phyloP scores from a whole-genome alignment of 108 stramenopile species.

The Heterococcus sp. region DNA sequence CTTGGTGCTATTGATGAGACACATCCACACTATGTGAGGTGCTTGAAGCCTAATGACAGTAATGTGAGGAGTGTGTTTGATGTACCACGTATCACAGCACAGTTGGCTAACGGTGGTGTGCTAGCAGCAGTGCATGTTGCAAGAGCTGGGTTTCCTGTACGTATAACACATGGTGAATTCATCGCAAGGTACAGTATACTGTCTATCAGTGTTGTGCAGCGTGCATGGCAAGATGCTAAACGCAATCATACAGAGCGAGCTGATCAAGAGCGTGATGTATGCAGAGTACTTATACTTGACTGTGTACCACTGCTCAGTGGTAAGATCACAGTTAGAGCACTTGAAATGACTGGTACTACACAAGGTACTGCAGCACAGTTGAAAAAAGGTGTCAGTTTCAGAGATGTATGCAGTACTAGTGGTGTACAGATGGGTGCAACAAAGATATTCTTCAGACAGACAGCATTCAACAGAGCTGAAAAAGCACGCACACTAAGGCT shows the following conservation, averaged over 20 bases:
- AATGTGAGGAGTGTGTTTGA: constrained; percentile 57
- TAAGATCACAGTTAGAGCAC: background rate
- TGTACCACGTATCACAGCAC: constrained; percentile 44
- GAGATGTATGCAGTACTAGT: constrained; percentile 21
- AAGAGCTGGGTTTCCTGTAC: constrained; percentile 95
- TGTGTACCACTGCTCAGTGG: constrained; percentile 35
- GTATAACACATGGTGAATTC: constrained; percentile 79
- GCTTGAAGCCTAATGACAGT: constrained; percentile 90
- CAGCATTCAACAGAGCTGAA: constrained; percentile 11
- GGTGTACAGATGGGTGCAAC: constrained; percentile 40
- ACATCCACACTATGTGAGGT: constrained; percentile 96
- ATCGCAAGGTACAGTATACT: constrained; percentile 39
- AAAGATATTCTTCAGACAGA: constrained; percentile 40
- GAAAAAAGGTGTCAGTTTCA: constrained; percentile 6
- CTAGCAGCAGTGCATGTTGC: constrained; percentile 98
- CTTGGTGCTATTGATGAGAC: constrained; percentile 60
- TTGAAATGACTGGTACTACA: background rate
- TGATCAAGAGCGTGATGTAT: constrained; percentile 29
- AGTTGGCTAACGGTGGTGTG: constrained; percentile 71
- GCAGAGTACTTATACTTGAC: constrained; percentile 24
- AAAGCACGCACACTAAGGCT: constrained; percentile 16
- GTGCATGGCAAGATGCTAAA: constrained; percentile 22
- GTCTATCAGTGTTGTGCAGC: constrained; percentile 21
- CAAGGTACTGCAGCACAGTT: background rate
- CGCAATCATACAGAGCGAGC: constrained; percentile 1